Evolutionary conservation across 345 rosid genomes (phyloP).

Genomic region (Heritiera littoralis): DNA sequence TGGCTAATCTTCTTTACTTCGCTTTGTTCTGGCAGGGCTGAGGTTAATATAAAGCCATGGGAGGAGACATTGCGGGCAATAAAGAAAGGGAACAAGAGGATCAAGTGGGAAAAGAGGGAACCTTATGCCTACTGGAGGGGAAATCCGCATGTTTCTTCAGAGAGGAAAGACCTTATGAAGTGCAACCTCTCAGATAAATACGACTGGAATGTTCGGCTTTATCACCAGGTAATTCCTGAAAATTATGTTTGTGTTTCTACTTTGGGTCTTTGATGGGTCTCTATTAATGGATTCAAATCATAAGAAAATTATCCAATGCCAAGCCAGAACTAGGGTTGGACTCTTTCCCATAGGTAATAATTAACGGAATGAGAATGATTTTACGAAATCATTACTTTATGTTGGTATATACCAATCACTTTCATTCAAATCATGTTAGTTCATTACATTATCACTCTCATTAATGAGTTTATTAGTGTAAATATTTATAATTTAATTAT

Average conservation of each 20-base stretch:
- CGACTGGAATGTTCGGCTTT: slow-evolving; percentile 29
- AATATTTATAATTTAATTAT: too few species aligned
- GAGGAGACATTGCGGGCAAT: slow-evolving; percentile 25
- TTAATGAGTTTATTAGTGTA: too few species aligned
- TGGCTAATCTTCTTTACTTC: not conserved
- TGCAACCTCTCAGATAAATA: slow-evolving; percentile 8
- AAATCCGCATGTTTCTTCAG: slow-evolving; percentile 26
- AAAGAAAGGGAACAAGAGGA: slow-evolving; percentile 26
- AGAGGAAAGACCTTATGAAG: slow-evolving; percentile 30
- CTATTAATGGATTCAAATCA: not conserved
- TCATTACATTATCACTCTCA: too few species aligned
- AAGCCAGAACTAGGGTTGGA: too few species aligned
- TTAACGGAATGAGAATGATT: too few species aligned
- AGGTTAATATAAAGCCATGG: slow-evolving; percentile 46
- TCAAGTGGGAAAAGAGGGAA: slow-evolving; percentile 33
- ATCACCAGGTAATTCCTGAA: slow-evolving; percentile 10
- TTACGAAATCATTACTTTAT: too few species aligned
- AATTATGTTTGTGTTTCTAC: not conserved
- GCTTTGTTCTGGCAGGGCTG: slow-evolving; percentile 30
- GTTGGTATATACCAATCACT: too few species aligned
- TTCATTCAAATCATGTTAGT: too few species aligned
- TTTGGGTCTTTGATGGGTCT: not conserved
- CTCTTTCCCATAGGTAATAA: too few species aligned
- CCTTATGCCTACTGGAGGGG: slow-evolving; percentile 44
- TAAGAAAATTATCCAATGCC: not conserved